Evolutionary conservation across 148 eudicot genomes (phyloP), one percentile per base, ranked within the genome.

Genomic region (Vaccinium myrtillus): DNA sequence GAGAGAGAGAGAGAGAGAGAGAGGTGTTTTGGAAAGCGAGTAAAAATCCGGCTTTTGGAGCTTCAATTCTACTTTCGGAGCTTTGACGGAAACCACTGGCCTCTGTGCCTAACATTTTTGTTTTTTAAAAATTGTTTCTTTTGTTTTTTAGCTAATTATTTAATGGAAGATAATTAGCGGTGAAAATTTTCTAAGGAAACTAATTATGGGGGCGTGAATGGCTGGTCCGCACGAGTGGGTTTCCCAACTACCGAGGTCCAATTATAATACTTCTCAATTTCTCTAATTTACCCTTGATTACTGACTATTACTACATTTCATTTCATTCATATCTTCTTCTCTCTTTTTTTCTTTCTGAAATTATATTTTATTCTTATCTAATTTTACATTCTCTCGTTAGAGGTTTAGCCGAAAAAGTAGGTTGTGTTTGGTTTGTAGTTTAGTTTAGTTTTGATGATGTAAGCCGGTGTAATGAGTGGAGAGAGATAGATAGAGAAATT

Each of bases 141-240:
- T 89, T 84, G 90, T 90, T 84, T 61, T 53, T 79, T 89, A 84
- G 77, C 78, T n/a, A 75, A 69, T 77, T 51, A 84, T 18, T n/a
- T 59, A 85, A 78, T 67, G 21, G 21, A 75, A 73, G 43, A 81
- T 87, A 30, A 78, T 85, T 53, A 74, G 79, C 32, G 50, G n/a
- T 70, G 5, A 2, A 12, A 27, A 69, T 77, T 84, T 80, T 50
- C 59, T 4, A 86, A 67, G 73, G 63, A 6, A 39, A 32, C 54
- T 87, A 84, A 88, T 89, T 87, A 89, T 86, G 76, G 81, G 79
- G 85, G 93, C 92, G 92, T 88, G 93, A 88, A 79, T 83, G 87
- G 90, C 46, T 83, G 81, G 83, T 89, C 87, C 89, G 89, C 95
- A 93, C 94, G 95, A 87, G 93, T 83, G 92, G 89, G 88, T 85